phyloP scores from a whole-genome alignment of 2,329 filamentous ascomycete species.

The Cytospora mali region DNA sequence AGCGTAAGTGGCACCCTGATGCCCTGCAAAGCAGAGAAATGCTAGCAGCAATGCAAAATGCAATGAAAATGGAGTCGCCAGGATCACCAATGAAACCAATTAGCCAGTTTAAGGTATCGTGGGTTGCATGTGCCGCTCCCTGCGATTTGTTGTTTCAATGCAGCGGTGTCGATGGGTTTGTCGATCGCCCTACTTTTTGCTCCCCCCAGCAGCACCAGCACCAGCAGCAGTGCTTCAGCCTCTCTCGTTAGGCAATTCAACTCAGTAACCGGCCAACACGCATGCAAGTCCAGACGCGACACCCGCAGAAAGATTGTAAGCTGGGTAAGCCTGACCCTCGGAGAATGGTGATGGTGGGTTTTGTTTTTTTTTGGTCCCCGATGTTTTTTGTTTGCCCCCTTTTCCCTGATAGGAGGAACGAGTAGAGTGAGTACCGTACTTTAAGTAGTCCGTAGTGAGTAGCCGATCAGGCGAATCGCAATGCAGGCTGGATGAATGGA shows the following conservation, averaged over 20 bases:
- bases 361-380: constrained; percentile 7
- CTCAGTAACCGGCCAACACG: constrained; percentile 18
- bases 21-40: constrained; percentile 18
- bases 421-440: neutral
- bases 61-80: constrained; percentile 15
- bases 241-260: constrained; percentile 9
- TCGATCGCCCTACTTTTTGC: constrained; percentile 24
- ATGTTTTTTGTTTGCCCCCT: constrained; percentile 21
- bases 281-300: constrained; percentile 27
- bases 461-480: neutral
- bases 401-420: neutral
- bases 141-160: constrained; percentile 41
- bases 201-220: constrained; percentile 13
- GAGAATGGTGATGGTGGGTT: constrained; percentile 8
- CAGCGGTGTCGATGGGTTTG: constrained; percentile 15
- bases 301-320: constrained; percentile 22
- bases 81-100: constrained; percentile 39
- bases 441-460: neutral
- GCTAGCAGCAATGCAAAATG: constrained; percentile 21
- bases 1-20: constrained; percentile 12
- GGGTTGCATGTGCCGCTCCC: constrained; percentile 36
- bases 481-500: neutral
- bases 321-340: constrained; percentile 7
- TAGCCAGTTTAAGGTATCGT: constrained; percentile 46
- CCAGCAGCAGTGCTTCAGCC: neutral